Conservation (phyloP, 164 flowering plant species). For the Malania oleifera region DNA sequence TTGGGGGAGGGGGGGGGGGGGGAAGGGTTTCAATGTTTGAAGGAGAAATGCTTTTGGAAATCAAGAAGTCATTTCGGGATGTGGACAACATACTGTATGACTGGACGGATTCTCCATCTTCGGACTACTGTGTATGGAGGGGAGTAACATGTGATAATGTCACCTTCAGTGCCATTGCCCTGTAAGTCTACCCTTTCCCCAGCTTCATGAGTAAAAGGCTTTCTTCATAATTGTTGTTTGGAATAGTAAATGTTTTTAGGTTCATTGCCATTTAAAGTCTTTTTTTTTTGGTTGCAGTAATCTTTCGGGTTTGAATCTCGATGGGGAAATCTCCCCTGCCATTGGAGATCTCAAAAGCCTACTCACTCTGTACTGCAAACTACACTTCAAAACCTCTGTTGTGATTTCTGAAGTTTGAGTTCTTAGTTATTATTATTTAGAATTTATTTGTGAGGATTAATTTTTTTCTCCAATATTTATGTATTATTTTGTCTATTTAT, state of each 20-base stretch:
- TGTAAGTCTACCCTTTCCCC: slow-evolving; percentile 38
- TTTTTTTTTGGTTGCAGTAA: too few relatives aligned
- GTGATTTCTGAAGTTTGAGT: background rate
- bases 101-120: slow-evolving; percentile 75
- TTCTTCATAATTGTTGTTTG: background rate
- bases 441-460: background rate
- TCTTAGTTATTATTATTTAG: background rate
- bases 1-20: too few relatives aligned
- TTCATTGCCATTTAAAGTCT: too few relatives aligned
- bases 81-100: slow-evolving; percentile 83
- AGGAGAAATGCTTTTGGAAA: slow-evolving; percentile 74
- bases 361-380: slow-evolving; percentile 38
- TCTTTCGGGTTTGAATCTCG: slow-evolving; percentile 79
- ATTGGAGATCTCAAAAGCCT: slow-evolving; percentile 61
- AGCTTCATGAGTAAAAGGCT: background rate
- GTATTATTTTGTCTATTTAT: slow-evolving; percentile 1
- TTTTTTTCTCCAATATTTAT: slow-evolving; percentile 5
- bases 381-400: background rate
- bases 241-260: background rate
- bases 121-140: slow-evolving; percentile 91
- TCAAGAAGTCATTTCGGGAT: slow-evolving; percentile 83
- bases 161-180: slow-evolving; percentile 76
- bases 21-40: slow-evolving; percentile 8
- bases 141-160: slow-evolving; percentile 89
- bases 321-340: slow-evolving; percentile 83